Evolutionary conservation across 2,329 filamentous ascomycete species (phyloP).

Genomic region (Fusarium pseudoanthophilum): DNA sequence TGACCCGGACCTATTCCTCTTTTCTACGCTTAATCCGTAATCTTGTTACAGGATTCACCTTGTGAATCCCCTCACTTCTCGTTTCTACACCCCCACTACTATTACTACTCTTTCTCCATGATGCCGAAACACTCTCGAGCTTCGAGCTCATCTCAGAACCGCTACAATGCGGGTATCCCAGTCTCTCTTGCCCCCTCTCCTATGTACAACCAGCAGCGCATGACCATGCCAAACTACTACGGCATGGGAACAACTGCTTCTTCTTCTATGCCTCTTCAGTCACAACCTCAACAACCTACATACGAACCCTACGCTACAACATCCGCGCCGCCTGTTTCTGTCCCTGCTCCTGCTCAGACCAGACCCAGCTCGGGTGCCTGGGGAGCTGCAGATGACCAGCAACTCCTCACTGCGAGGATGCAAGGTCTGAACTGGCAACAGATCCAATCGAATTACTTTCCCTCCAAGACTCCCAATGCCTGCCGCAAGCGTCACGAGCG

Average conservation of each 20-base stretch:
- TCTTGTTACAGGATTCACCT: slow-evolving; percentile 30
- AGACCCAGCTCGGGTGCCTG: slow-evolving; percentile 74
- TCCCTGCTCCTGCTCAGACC: slow-evolving; percentile 58
- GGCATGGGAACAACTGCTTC: slow-evolving; percentile 50
- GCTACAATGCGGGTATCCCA: slow-evolving; percentile 49
- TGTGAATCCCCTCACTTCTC: slow-evolving; percentile 23
- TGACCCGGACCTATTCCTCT: slow-evolving; percentile 41
- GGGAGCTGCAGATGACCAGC: slow-evolving; percentile 79
- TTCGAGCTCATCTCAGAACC: slow-evolving; percentile 49
- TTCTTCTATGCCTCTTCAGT: slow-evolving; percentile 45
- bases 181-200: slow-evolving; percentile 55
- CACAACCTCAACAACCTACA: slow-evolving; percentile 48
- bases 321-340: slow-evolving; percentile 48
- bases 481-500: slow-evolving; percentile 91
- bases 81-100: slow-evolving; percentile 19
- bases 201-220: slow-evolving; percentile 56
- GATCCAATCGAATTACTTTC: slow-evolving; percentile 81
- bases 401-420: slow-evolving; percentile 75
- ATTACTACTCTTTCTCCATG: slow-evolving; percentile 16
- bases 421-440: slow-evolving; percentile 85
- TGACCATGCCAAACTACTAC: slow-evolving; percentile 56
- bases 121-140: slow-evolving; percentile 60
- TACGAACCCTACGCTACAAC: slow-evolving; percentile 55
- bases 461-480: slow-evolving; percentile 81
- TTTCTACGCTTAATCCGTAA: slow-evolving; percentile 45